Evolutionary conservation across 306 rosid genomes (phyloP).

Genomic region (Nissolia schottii): DNA sequence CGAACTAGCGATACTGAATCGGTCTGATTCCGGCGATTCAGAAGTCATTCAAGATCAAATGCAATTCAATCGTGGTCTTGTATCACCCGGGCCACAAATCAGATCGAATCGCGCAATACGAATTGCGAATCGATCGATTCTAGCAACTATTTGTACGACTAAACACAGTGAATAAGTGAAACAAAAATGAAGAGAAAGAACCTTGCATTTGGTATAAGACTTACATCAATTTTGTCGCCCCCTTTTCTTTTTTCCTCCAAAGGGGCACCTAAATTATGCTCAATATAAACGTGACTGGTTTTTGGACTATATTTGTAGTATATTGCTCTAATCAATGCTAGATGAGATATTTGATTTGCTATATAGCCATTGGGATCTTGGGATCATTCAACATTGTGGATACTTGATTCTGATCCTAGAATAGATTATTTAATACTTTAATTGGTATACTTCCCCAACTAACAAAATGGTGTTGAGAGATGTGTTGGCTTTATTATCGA

Average conservation of each 20-base stretch:
- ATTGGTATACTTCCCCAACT: not conserved
- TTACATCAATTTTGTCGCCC: not conserved
- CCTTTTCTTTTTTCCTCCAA: not conserved
- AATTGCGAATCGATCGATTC: too few species aligned
- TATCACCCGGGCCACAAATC: too few species aligned
- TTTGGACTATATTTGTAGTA: not conserved
- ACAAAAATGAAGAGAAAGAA: not conserved
- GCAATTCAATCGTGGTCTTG: too few species aligned
- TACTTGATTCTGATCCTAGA: not conserved
- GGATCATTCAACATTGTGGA: slow-evolving; percentile 1
- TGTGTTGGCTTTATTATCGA: not conserved
- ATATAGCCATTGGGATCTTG: not conserved
- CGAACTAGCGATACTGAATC: too few species aligned
- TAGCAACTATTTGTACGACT: too few species aligned
- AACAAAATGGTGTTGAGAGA: not conserved
- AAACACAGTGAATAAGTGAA: not conserved
- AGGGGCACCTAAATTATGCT: not conserved
- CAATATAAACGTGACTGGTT: not conserved
- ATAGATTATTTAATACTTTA: not conserved
- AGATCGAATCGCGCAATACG: too few species aligned
- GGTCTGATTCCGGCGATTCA: too few species aligned
- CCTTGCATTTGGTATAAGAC: not conserved
- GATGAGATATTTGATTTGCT: not conserved
- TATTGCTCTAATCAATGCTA: not conserved
- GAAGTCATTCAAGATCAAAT: too few species aligned